These are phyloP conservation scores for Trifolium fragiferum DNA, from an alignment of 306 rosid species.

Conservation along the genomic window DNA sequence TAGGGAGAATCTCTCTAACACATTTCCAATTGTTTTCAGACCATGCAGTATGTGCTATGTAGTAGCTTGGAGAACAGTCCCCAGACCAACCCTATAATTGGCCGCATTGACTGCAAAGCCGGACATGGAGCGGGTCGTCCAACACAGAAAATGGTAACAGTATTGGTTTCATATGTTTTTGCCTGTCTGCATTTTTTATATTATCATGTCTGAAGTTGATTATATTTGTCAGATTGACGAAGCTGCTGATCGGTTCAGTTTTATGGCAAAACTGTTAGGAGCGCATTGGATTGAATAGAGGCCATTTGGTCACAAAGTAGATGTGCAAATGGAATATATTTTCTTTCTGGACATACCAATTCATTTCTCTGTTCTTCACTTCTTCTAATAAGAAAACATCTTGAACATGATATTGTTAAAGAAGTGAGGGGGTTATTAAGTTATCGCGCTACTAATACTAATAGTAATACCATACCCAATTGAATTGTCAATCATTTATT, in stretches of 20 bases:
- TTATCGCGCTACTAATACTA: neutral
- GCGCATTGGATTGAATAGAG: slow-evolving; percentile 49
- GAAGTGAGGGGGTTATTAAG: neutral
- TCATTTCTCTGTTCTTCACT: neutral
- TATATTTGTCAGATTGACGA: slow-evolving; percentile 50
- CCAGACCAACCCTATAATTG: slow-evolving; percentile 86
- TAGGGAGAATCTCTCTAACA: slow-evolving; percentile 7
- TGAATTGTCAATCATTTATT: slow-evolving; percentile 30
- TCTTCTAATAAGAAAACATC: slow-evolving; percentile 4
- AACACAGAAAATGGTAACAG: slow-evolving; percentile 78
- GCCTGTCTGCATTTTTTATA: neutral
- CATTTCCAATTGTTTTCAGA: slow-evolving; percentile 49
- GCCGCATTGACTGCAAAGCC: slow-evolving; percentile 93
- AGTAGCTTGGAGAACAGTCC: slow-evolving; percentile 81
- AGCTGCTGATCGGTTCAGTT: slow-evolving; percentile 53
- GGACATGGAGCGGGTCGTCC: slow-evolving; percentile 86
- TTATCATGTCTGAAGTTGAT: slow-evolving; percentile 14
- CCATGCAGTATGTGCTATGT: slow-evolving; percentile 77
- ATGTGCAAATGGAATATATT: neutral
- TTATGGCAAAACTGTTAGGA: slow-evolving; percentile 54
- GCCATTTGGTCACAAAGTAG: slow-evolving; percentile 5
- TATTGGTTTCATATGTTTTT: slow-evolving; percentile 4
- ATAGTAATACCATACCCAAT: neutral
- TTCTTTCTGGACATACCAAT: slow-evolving; percentile 14
- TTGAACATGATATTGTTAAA: slow-evolving; percentile 8